Base-by-base conservation (phyloP, 73 alveolate genomes). In the Blepharisma japonicum region DNA sequence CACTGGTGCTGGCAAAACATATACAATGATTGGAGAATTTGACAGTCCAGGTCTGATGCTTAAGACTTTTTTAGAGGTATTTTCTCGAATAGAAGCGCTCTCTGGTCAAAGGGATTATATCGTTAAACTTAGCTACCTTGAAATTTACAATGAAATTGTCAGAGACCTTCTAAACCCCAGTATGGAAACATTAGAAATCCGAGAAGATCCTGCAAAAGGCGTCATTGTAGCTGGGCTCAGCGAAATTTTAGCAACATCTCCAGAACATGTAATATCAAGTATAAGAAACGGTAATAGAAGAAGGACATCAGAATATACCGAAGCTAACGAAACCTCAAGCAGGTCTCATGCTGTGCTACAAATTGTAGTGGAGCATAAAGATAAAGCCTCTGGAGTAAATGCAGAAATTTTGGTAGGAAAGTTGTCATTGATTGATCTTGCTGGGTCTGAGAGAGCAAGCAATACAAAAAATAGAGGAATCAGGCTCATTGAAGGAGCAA, bases 1-100 rank as follows among this genome's bases (percentile, higher is more conserved):
- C 0, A 97, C 99, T 2, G 99, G 99, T 9, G 98, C 99, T 53
- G 99, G 99, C 49, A 97, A 97, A 89, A 95, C 99, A 45, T 95
- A 93, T 89, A 96, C 99, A 84, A 96, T 96, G 99, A 78, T 94
- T 39, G 99, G 99, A 18, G 86, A 90, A 39, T 91, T 91, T 55
- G 86, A 88, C 47, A 90, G 90, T 68, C 97, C 98, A 0, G 99
- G 99, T 6, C 86, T 93, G 20, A 96, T 96, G 98, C 95, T 90
- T 51, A 48, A 88, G 61, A 95, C 99, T 5, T 82, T 94, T 67
- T 56, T 83, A 18, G 97, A 89, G 47, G 78, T 96, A 55, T 96
- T 94, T 83, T 83, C 92, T 80, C 21, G 89, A 70, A 82, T 83
- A 82, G 98, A 61, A 61, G 14, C 38, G 71, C 79, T 92, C 18